Percentiles rank a stretch among this genome's conserved stretches.
phyloP scores from a whole-genome alignment of 345 rosid species.

The Geranium brycei region DNA sequence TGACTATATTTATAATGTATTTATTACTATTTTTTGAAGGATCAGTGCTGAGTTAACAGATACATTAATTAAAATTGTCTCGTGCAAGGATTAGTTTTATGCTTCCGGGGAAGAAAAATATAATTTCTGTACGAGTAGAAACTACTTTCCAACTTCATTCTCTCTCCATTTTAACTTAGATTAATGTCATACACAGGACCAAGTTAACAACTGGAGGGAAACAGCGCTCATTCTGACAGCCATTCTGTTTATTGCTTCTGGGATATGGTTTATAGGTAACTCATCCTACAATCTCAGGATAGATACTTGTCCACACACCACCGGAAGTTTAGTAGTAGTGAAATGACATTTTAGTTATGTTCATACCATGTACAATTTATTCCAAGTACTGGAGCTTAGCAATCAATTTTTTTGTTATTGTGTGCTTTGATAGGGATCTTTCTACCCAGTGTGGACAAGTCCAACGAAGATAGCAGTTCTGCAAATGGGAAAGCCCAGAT shows the following conservation, averaged over 20 bases:
- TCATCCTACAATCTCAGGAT: background rate
- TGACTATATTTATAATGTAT: background rate
- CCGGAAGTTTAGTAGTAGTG: background rate
- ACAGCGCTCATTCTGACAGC: constrained; percentile 74
- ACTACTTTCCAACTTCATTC: background rate
- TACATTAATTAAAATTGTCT: too few species aligned
- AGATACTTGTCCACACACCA: background rate
- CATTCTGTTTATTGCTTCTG: constrained; percentile 63
- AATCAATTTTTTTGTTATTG: constrained; percentile 1
- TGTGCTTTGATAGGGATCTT: constrained; percentile 50
- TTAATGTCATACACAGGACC: constrained; percentile 35
- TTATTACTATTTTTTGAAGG: background rate
- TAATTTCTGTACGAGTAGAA: too few species aligned
- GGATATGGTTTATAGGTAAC: constrained; percentile 72
- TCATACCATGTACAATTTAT: background rate
- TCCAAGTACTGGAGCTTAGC: background rate
- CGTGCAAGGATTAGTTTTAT: too few species aligned
- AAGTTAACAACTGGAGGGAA: constrained; percentile 57
- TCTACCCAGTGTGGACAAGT: constrained; percentile 53
- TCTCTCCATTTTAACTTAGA: background rate
- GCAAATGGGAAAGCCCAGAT: constrained; percentile 15
- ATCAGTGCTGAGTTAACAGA: background rate
- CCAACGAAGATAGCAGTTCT: constrained; percentile 32
- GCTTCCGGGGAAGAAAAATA: background rate
- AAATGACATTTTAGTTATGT: background rate